Base-by-base conservation (phyloP, 345 rosid genomes). In the Syzygium aqueum region DNA sequence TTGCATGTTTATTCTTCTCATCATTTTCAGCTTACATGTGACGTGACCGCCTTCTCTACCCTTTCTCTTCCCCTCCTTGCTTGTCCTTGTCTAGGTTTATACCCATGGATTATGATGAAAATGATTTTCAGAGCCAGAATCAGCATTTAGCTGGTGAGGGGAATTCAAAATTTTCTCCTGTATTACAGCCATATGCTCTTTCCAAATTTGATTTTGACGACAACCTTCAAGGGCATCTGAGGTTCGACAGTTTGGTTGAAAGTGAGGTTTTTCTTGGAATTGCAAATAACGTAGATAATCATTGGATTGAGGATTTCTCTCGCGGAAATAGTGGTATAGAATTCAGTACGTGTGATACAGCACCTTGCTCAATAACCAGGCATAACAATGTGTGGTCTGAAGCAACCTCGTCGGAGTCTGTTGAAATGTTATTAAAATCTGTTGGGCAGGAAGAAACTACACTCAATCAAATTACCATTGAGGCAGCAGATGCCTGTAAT, bases 31-130 rank as follows among this genome's bases (percentile, higher is more conserved):
- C 23, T 84, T 27, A 52, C 40, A 51, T 51, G 63, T 53, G 53
- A 84, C 15, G 46, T 84, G 80, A 73, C 82, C 83, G 84, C 30
- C 61, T 86, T 22, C 50, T 43, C 77, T 25, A 50, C 43, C 49
- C 23, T 82, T 63, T 78, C 85, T 65, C 59, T 85, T 51, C 51
- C 77, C 63, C 61, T 54, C 40, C n/a, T 56, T 49, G 23, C 43
- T 85, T 40, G 27, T 84, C 53, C 78, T 86, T 11, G 88, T 89
- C 85, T 90, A 97, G 99, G 96, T 88, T 91, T 89, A 91, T 88
- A 93, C 97, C 93, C 98, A 98, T 98, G 99, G 99, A 96, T 94
- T 96, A 94, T 95, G 98, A 98, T 93, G 99, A 96, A 92, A 96
- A 91, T 92, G 99, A 98, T 91, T 95, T 94, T 94, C 98, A 95